Percentiles rank a stretch among this genome's conserved stretches.
These are phyloP conservation scores for Kockovaella imperatae DNA, from an alignment of 768 basidiomycete species.

Conservation along the genomic window DNA sequence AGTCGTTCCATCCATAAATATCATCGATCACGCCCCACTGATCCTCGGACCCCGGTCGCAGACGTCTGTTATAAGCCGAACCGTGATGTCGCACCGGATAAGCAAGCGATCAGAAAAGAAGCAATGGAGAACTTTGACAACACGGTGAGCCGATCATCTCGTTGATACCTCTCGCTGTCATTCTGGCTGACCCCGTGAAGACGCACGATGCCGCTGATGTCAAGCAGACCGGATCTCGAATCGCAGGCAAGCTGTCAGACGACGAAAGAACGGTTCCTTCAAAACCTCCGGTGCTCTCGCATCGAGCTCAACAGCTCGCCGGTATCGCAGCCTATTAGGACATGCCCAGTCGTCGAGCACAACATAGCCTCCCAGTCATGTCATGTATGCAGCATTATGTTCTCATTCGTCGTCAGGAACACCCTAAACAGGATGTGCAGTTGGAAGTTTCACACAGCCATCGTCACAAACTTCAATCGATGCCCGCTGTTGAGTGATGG, in stretches of 20 bases:
- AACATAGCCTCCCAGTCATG: too few relatives aligned
- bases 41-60: constrained; percentile 9
- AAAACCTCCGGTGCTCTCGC: background rate
- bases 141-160: constrained; percentile 19
- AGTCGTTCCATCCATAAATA: constrained; percentile 8
- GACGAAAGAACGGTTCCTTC: constrained; percentile 6
- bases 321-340: background rate
- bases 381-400: too few relatives aligned
- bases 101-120: constrained; percentile 17
- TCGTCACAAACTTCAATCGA: too few relatives aligned
- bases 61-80: constrained; percentile 44
- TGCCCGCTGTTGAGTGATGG: too few relatives aligned
- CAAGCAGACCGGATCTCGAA: constrained; percentile 16
- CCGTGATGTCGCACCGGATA: constrained; percentile 18
- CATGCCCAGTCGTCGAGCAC: too few relatives aligned
- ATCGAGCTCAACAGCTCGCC: background rate
- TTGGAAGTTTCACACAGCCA: too few relatives aligned
- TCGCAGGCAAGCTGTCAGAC: constrained; percentile 7
- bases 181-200: constrained; percentile 11
- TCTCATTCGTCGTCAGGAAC: too few relatives aligned
- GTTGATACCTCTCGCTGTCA: background rate
- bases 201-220: constrained; percentile 33
- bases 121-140: constrained; percentile 18
- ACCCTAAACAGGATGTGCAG: too few relatives aligned
- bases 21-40: background rate